phyloP scores from a whole-genome alignment of 441 rosid genomes.

The Capsella rubella region DNA sequence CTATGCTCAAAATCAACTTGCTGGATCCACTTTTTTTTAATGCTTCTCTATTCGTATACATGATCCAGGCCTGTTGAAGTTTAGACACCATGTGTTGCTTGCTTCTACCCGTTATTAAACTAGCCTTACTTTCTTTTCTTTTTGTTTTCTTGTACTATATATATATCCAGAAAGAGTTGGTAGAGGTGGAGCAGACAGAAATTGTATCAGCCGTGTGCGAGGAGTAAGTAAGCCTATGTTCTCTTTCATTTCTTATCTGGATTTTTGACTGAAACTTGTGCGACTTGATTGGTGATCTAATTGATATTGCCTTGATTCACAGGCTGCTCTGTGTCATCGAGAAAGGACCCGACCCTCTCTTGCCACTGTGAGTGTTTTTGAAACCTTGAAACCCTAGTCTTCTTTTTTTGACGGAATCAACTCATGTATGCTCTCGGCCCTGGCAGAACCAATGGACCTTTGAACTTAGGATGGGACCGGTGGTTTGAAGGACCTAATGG shows the following conservation, averaged over 20 bases:
- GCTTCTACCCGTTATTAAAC: neutral
- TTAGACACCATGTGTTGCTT: neutral
- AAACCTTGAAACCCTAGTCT: neutral
- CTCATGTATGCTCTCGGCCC: constrained; percentile 20
- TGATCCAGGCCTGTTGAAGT: neutral
- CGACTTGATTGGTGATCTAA: neutral
- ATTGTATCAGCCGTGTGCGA: constrained; percentile 61
- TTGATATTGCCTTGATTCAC: constrained; percentile 33
- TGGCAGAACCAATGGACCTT: constrained; percentile 74
- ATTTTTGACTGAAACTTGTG: neutral
- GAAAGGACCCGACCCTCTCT: constrained; percentile 67
- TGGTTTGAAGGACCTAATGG: constrained; percentile 90
- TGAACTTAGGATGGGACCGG: constrained; percentile 71
- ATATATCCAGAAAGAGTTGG: constrained; percentile 68
- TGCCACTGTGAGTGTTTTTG: constrained; percentile 62
- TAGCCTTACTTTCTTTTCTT: neutral
- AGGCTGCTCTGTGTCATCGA: constrained; percentile 60
- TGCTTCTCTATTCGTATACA: neutral
- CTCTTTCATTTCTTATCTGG: neutral
- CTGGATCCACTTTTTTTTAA: neutral
- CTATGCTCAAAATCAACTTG: neutral
- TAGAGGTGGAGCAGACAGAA: constrained; percentile 61
- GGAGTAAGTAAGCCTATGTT: constrained; percentile 61
- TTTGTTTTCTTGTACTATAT: constrained; percentile 5
- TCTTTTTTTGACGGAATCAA: neutral